These are phyloP conservation scores for Cornus controversa DNA, from an alignment of 148 eudicot species.

Conservation along the genomic window DNA sequence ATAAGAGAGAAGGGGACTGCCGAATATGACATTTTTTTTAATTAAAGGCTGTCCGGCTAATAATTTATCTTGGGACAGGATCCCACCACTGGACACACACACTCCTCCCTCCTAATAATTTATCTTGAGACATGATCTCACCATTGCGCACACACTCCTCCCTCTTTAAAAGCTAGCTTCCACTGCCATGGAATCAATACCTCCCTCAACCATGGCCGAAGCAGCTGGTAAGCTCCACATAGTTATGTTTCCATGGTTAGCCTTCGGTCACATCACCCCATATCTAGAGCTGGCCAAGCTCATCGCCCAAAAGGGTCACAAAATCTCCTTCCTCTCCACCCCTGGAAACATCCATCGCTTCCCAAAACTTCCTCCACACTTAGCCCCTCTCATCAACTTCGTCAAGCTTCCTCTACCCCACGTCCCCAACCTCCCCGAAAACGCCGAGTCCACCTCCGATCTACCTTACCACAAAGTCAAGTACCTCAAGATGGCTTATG, in stretches of 20 bases:
- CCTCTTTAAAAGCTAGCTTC: too few species aligned
- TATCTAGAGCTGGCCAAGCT: constrained; percentile 20
- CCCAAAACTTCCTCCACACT: constrained; percentile 19
- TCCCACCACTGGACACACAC: too few species aligned
- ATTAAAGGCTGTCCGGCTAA: too few species aligned
- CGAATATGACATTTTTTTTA: too few species aligned
- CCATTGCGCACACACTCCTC: too few species aligned
- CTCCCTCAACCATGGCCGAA: neutral
- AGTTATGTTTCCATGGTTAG: constrained; percentile 37
- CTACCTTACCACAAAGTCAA: neutral
- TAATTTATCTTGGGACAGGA: too few species aligned
- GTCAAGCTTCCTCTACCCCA: neutral
- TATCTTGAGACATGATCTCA: too few species aligned
- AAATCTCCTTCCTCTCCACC: constrained; percentile 29
- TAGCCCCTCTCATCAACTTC: neutral
- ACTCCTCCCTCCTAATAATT: too few species aligned
- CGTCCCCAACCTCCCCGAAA: neutral
- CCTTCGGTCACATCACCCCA: constrained; percentile 35
- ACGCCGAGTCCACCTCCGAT: neutral
- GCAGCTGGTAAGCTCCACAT: constrained; percentile 19
- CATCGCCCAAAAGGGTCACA: constrained; percentile 34
- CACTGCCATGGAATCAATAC: too few species aligned
- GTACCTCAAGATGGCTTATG: constrained; percentile 8
- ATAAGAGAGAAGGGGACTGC: too few species aligned
- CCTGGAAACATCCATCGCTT: constrained; percentile 33